A percentile compares a stretch with the other conserved stretches of the same genome.
phyloP scores from a whole-genome alignment of 129 eudicot genomes.

The Pseudognaphalium luteoalbum region DNA sequence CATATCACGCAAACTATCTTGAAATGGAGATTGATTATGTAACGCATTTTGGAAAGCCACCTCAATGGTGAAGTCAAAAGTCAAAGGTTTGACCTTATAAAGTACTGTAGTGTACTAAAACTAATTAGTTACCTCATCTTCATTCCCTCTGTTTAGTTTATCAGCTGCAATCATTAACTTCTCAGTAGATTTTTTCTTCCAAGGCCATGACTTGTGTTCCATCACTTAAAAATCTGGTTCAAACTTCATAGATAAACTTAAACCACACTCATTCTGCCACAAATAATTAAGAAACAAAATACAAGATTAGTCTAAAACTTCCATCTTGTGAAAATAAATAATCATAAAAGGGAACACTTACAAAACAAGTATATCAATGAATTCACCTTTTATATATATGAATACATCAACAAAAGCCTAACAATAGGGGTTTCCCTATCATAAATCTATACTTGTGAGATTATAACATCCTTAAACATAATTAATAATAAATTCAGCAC shows the following conservation, averaged over 20 bases:
- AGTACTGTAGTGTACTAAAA: neutral
- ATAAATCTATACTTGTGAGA: neutral
- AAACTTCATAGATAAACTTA: constrained; percentile 16
- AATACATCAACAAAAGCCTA: neutral
- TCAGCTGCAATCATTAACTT: constrained; percentile 46
- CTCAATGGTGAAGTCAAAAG: constrained; percentile 12
- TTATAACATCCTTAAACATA: constrained; percentile 11
- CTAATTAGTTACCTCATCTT: constrained; percentile 49
- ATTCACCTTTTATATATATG: neutral
- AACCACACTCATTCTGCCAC: constrained; percentile 27
- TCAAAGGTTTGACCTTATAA: constrained; percentile 7
- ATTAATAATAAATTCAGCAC: neutral
- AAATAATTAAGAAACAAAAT: constrained; percentile 1
- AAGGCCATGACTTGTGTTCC: constrained; percentile 72
- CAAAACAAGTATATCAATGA: neutral
- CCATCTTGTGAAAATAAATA: neutral
- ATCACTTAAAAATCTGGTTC: constrained; percentile 27
- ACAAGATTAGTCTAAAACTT: constrained; percentile 11
- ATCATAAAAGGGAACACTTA: too few relatives aligned
- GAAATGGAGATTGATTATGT: neutral
- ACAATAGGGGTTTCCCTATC: neutral
- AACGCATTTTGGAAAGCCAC: neutral
- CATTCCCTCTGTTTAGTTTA: constrained; percentile 43
- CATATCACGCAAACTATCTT: neutral
- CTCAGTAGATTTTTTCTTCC: constrained; percentile 71